Evolutionary conservation across 75 land plant genomes (phyloP), one percentile per base, ranked within the genome.

Genomic region (Picea sitchensis): DNA sequence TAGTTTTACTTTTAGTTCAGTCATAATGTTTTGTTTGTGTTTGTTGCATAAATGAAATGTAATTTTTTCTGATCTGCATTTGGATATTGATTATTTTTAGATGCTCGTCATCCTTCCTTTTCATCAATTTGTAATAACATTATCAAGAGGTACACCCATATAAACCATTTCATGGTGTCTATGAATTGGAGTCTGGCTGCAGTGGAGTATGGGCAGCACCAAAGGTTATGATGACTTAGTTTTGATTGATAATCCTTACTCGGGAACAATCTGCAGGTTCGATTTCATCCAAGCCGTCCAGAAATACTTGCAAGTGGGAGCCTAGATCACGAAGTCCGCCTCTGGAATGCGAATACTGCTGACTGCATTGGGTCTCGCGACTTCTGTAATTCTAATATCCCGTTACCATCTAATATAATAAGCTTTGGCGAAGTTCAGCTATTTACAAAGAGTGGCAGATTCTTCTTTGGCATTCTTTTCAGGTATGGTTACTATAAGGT

Each of bases 261-360:
- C 2, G 58, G 32, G 5, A 62, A 62, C 23, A 20, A 62, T 79
- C 73, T 82, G 20, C 86, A 95, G 98, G 98, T 96, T 41, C 81
- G 98, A 41, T 96, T 93, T 78, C 98, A 96, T 82, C 98, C 98
- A 12, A 64, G 91, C 14, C 81, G 82, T 71, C 87, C 96, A 59
- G 94, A 92, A 76, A 84, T 93, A 41, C 90, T 96, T 77, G 98
- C 98, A 38, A 96, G 98, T 92, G 98, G 98, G 57, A 93, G 98
- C 72, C 85, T 96, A 83, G 98, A 96, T 84, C 90, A 93, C 85
- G 98, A 93, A 84, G 96, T 96, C 76, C 93, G 96, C 51, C 65
- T 96, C 20, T 96, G 98, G 98, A 84, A 96, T 89, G 94, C 98
- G 30, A 89, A 83, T 32, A 96, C 91, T 77, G 85, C 96, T 36